These are phyloP conservation scores for Marsdenia floribunda DNA, from an alignment of 257 asterid genomes.

Conservation along the genomic window DNA sequence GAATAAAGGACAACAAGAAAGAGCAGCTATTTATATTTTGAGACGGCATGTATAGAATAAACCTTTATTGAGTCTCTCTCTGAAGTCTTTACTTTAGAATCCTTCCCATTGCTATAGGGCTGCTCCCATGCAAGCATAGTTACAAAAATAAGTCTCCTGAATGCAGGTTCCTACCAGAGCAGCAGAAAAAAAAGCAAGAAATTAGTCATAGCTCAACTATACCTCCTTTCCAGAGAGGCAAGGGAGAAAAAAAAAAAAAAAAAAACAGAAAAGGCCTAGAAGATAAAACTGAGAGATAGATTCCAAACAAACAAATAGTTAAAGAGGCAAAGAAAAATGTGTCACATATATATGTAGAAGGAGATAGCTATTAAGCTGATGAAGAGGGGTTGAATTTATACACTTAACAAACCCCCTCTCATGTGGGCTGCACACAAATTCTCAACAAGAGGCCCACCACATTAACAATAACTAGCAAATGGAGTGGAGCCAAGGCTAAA, in stretches of 20 bases:
- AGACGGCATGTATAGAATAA: conserved; percentile 8
- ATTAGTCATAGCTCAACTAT: conserved; percentile 10
- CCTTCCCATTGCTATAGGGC: conserved; percentile 52
- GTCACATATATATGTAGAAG: background rate
- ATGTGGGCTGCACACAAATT: too few species aligned
- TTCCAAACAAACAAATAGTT: background rate
- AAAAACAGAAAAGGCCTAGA: background rate
- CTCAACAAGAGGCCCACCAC: too few species aligned
- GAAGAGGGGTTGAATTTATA: background rate
- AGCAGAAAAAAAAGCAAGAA: conserved; percentile 23
- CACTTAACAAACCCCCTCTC: too few species aligned
- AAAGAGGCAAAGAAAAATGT: background rate
- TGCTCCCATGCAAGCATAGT: conserved; percentile 98
- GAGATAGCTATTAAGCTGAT: too few species aligned
- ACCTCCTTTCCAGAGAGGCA: conserved; percentile 7
- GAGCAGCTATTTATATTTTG: background rate
- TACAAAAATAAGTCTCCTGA: conserved; percentile 66
- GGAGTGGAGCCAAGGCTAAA: too few species aligned
- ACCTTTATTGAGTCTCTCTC: conserved; percentile 59
- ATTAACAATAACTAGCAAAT: too few species aligned
- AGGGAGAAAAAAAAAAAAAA: too few species aligned
- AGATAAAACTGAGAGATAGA: background rate
- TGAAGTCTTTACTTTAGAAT: conserved; percentile 31
- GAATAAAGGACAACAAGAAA: background rate
- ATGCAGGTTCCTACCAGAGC: conserved; percentile 74